Percentiles rank a stretch among this genome's conserved stretches.
These are phyloP conservation scores for Mallotus nudiflorus DNA, from an alignment of 345 rosid genomes.

Conservation along the genomic window DNA sequence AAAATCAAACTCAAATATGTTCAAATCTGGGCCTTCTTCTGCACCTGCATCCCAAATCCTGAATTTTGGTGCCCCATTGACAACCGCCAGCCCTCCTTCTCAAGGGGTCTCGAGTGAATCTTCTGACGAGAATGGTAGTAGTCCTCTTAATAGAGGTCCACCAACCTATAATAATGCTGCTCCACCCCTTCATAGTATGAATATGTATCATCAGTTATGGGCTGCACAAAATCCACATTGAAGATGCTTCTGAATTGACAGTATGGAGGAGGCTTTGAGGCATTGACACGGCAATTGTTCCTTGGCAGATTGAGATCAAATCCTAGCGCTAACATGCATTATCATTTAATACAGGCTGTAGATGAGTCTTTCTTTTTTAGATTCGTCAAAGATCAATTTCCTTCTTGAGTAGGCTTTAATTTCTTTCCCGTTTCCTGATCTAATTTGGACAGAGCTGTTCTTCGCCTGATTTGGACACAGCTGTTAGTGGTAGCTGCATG, in stretches of 20 bases:
- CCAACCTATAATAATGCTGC: conserved; percentile 40
- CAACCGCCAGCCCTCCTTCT: conserved; percentile 56
- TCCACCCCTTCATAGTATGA: conserved; percentile 54
- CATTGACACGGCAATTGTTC: neutral
- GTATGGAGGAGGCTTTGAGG: neutral
- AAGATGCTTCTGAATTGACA: conserved; percentile 3
- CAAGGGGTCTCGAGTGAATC: conserved; percentile 78
- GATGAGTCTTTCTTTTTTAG: conserved; percentile 2
- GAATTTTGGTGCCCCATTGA: conserved; percentile 56
- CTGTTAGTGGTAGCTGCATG: conserved; percentile 6
- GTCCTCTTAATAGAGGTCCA: conserved; percentile 45
- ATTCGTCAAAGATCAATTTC: neutral
- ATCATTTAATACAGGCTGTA: neutral
- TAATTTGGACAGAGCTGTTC: neutral
- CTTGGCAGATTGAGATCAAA: conserved; percentile 17
- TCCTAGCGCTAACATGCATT: conserved; percentile 23
- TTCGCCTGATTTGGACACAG: neutral
- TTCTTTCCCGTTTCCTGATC: neutral
- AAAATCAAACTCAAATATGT: conserved; percentile 41
- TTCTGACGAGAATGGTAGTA: conserved; percentile 67
- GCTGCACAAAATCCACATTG: conserved; percentile 18
- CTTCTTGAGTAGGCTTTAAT: conserved; percentile 4
- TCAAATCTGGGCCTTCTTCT: conserved; percentile 58
- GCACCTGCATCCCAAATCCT: conserved; percentile 48
- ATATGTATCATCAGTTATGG: conserved; percentile 64